Conservation (phyloP, 208 protist genomes). For the Acanthamoeba castellanii region DNA sequence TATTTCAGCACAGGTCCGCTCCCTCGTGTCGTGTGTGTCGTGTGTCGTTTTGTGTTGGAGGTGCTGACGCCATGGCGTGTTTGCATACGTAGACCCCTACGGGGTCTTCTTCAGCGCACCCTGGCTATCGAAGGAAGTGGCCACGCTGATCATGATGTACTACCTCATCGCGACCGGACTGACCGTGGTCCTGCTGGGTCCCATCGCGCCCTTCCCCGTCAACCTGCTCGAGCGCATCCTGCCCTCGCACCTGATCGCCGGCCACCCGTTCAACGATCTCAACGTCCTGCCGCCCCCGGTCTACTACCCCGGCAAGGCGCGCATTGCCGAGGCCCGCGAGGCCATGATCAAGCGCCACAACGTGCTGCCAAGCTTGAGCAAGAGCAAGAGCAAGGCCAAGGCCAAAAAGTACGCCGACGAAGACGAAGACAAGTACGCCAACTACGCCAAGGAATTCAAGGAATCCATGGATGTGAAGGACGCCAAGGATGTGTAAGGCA, state of each 20-base stretch:
- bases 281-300: background rate
- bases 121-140: background rate
- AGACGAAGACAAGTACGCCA: background rate
- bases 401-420: background rate
- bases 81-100: background rate
- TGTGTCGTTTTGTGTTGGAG: no score
- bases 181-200: background rate
- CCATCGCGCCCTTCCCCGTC: background rate
- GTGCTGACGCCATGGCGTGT: background rate
- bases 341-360: no score
- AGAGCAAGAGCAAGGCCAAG: background rate
- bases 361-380: background rate
- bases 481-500: no score
- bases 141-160: background rate
- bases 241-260: background rate
- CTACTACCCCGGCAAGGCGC: no score
- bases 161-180: background rate
- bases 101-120: background rate
- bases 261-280: background rate
- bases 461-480: no score
- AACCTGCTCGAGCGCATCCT: background rate
- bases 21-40: background rate
- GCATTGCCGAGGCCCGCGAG: no score
- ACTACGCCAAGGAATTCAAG: no score
- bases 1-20: background rate